Percentiles rank a stretch among this genome's conserved stretches.
Evolutionary conservation across 179 eudicot species (phyloP).

Genomic region (Beta corolliflora): DNA sequence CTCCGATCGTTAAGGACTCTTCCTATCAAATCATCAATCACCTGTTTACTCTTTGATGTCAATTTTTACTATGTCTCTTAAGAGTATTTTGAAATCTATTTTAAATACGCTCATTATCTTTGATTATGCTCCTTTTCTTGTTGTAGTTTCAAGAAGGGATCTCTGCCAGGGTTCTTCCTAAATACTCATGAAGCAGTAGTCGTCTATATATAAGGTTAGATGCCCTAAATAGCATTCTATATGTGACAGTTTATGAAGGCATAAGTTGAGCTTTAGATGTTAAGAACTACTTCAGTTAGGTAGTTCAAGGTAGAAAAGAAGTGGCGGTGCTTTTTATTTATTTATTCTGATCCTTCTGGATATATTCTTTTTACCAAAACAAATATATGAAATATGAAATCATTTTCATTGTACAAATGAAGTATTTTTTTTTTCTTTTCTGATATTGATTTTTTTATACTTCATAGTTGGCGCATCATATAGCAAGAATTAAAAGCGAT

Average conservation of each 20-base stretch:
- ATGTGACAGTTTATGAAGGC: conserved; percentile 8
- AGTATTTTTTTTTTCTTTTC: no score
- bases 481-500: no score
- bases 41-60: no score
- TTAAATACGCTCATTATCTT: no score
- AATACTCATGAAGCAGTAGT: conserved; percentile 29
- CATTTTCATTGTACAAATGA: background rate
- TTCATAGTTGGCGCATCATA: no score
- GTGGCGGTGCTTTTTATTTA: background rate
- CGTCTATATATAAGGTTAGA: background rate
- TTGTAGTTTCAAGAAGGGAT: conserved; percentile 60
- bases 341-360: no score
- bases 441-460: no score
- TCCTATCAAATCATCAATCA: no score
- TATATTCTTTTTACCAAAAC: background rate
- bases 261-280: conserved; percentile 15
- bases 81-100: no score
- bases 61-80: no score
- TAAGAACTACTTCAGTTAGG: background rate
- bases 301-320: background rate
- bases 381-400: background rate
- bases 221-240: conserved; percentile 14
- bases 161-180: conserved; percentile 80
- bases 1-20: no score
- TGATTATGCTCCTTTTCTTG: no score